Evolutionary conservation across 345 rosid genomes (phyloP), one percentile per base, ranked within the genome.

Genomic region (Cardamine occulta): DNA sequence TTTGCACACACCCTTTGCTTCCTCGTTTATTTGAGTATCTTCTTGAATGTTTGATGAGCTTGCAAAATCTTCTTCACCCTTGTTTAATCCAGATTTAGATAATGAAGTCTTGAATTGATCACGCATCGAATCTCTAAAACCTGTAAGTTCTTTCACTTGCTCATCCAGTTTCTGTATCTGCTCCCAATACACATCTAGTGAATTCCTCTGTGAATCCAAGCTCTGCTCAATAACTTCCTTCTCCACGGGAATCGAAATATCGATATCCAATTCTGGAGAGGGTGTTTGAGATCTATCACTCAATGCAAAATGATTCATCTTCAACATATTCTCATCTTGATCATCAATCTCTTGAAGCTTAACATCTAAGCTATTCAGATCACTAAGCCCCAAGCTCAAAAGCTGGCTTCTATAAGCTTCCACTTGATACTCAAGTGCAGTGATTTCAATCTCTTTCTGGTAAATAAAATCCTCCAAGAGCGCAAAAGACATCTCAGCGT

Each of bases 381-480:
- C 97, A 66, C 44, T 63, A 53, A 70, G 80, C 5, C 96, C 98
- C 77, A 89, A 49, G 83, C 92, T 86, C 72, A 85, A 29, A 40
- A 91, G 89, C 74, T 89, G 85, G 63, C 78, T 86, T 80, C 84
- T 84, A 52, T 88, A 94, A 57, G 91, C 88, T 66, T 87, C 87
- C 31, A 86, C 83, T 77, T 91, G 97, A 75, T 63, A 88, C 63
- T 88, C 89, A 34, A 94, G 96, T 17, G 93, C 84, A 10, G 88
- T 84, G 35, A 86, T 84, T 78, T 91, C 95, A 84, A 85, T 74
- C 76, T 91, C 97, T 79, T 88, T 90, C 80, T 88, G 89, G 75
- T 81, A 80, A 14, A 90, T 84, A 14, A 88, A 67, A 24, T 91
- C 91, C 70, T 90, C 92, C 19, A 86, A 82, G 21, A 82, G 57